phyloP scores from a whole-genome alignment of 805 yeast genomes.

The Kodamaea lidongshanica region DNA sequence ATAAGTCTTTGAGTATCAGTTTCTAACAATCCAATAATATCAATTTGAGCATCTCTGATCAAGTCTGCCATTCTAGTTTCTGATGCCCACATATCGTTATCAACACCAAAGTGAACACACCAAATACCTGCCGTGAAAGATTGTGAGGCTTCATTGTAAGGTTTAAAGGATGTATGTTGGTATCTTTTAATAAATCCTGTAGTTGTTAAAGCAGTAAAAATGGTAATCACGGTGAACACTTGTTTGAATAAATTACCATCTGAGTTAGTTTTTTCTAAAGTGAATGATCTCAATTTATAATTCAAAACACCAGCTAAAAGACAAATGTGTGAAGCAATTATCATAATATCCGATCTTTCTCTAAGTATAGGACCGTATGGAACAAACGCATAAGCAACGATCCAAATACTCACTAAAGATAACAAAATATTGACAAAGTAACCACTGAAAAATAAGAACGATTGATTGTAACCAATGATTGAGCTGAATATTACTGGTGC shows the following conservation, averaged over 20 bases:
- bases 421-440: slow-evolving; percentile 48
- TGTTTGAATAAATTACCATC: slow-evolving; percentile 19
- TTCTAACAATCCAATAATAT: slow-evolving; percentile 85
- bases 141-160: slow-evolving; percentile 44
- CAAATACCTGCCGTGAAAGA: slow-evolving; percentile 92
- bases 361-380: slow-evolving; percentile 87
- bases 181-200: slow-evolving; percentile 51
- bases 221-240: slow-evolving; percentile 29
- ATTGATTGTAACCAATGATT: slow-evolving; percentile 50
- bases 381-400: slow-evolving; percentile 96
- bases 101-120: slow-evolving; percentile 97
- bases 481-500: slow-evolving; percentile 57
- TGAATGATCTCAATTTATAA: slow-evolving; percentile 25
- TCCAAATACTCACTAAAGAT: slow-evolving; percentile 86
- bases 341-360: slow-evolving; percentile 78
- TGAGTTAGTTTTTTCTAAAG: slow-evolving; percentile 6
- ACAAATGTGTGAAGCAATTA: slow-evolving; percentile 48
- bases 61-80: slow-evolving; percentile 85
- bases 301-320: slow-evolving; percentile 49
- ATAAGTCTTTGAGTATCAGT: slow-evolving; percentile 89
- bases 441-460: slow-evolving; percentile 44
- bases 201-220: slow-evolving; percentile 47
- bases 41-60: slow-evolving; percentile 79
- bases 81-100: slow-evolving; percentile 96
- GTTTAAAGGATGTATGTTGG: slow-evolving; percentile 62